Percentiles rank a stretch among this genome's conserved stretches.
Conservation (phyloP, 1,284 basidiomycete genomes). For the Tausonia pullulans region DNA sequence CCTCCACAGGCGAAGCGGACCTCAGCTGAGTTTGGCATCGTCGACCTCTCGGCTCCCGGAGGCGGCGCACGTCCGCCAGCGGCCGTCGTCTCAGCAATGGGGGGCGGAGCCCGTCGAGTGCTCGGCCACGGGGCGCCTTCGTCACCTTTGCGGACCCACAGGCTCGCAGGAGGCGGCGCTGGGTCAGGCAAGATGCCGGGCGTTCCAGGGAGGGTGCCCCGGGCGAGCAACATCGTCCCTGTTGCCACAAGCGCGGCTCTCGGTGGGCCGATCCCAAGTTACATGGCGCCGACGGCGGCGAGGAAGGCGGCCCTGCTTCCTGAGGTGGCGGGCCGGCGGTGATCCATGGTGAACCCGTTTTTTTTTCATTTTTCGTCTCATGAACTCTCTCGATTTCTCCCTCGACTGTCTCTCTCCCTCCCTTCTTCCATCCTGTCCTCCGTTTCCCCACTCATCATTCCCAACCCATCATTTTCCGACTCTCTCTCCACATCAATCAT, state of each 20-base stretch:
- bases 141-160: too few species aligned
- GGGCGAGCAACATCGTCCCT: neutral
- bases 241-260: neutral
- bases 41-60: neutral
- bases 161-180: neutral
- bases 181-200: neutral
- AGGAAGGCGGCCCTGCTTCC: slow-evolving; percentile 2
- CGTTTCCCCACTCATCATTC: too few species aligned
- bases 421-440: neutral
- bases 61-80: neutral
- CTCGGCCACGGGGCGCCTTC: neutral
- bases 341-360: neutral
- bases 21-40: too few species aligned
- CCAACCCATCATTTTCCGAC: too few species aligned
- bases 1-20: too few species aligned
- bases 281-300: slow-evolving; percentile 5
- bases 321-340: neutral
- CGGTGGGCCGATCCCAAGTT: slow-evolving; percentile 5
- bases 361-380: neutral
- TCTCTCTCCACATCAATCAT: too few species aligned
- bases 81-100: neutral
- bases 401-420: neutral
- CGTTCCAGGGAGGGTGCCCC: neutral
- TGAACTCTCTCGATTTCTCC: neutral
- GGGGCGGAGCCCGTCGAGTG: slow-evolving; percentile 5